Evolutionary conservation across 2,329 filamentous ascomycete genomes (phyloP).

Genomic region (Magnaporthiopsis poae): DNA sequence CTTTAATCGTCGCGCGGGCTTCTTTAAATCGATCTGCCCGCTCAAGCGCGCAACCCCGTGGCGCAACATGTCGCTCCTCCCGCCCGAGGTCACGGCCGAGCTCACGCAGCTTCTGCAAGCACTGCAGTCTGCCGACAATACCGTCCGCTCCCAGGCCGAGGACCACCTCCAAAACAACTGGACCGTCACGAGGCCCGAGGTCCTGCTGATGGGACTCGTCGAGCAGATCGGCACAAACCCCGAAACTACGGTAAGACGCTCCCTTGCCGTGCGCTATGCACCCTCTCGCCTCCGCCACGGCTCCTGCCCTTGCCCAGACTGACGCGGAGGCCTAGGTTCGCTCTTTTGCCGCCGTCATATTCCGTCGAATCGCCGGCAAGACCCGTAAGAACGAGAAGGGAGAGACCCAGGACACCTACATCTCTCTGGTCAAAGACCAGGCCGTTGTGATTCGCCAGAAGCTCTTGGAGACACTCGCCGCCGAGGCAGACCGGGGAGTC

Average conservation of each 20-base stretch:
- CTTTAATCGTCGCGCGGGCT: background rate
- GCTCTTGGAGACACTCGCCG: slow-evolving; percentile 65
- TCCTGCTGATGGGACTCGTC: slow-evolving; percentile 84
- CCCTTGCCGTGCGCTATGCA: background rate
- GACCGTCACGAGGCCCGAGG: slow-evolving; percentile 70
- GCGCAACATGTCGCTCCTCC: slow-evolving; percentile 67
- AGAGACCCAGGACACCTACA: slow-evolving; percentile 72
- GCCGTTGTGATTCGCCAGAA: slow-evolving; percentile 72
- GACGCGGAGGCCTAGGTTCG: slow-evolving; percentile 50
- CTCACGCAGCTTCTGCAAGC: slow-evolving; percentile 78
- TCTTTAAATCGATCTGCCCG: background rate
- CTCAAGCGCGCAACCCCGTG: slow-evolving; percentile 1
- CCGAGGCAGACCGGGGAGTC: slow-evolving; percentile 63
- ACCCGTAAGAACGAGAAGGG: slow-evolving; percentile 65
- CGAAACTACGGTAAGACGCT: slow-evolving; percentile 54
- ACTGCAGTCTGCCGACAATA: slow-evolving; percentile 83
- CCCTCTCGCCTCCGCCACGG: background rate
- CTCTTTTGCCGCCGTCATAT: slow-evolving; percentile 86
- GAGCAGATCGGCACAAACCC: slow-evolving; percentile 79
- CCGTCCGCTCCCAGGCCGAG: slow-evolving; percentile 73
- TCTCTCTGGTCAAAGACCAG: slow-evolving; percentile 65
- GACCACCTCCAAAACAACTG: slow-evolving; percentile 85
- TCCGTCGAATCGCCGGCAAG: slow-evolving; percentile 85
- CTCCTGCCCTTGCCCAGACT: background rate
- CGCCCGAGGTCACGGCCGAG: slow-evolving; percentile 73